Percentiles rank a stretch among this genome's conserved stretches.
Conservation (phyloP, 345 rosid genomes). For the Populus pruinosa region DNA sequence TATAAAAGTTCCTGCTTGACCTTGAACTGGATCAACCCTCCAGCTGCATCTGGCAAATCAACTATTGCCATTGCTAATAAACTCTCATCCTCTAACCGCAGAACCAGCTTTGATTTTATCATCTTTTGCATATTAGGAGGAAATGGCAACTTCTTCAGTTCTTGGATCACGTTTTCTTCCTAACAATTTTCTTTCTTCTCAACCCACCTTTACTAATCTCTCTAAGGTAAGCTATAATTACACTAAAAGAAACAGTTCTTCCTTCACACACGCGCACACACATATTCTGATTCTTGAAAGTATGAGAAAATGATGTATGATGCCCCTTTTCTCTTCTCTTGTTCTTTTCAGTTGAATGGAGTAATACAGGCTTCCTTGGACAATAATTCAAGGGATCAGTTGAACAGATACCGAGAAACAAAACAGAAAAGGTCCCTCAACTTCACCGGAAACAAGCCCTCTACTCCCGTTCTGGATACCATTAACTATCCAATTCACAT, state of each 20-base stretch:
- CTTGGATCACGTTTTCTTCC: conserved; percentile 8
- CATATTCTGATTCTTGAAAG: background rate
- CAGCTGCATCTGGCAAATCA: too few relatives aligned
- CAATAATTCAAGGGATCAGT: conserved; percentile 4
- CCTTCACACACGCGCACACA: background rate
- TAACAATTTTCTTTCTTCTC: background rate
- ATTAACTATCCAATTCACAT: conserved; percentile 37
- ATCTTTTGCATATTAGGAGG: too few relatives aligned
- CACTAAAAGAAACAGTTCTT: background rate
- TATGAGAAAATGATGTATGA: background rate
- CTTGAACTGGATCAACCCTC: too few relatives aligned
- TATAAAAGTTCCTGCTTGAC: too few relatives aligned
- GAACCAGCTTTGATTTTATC: too few relatives aligned
- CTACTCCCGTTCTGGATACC: conserved; percentile 42
- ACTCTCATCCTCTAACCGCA: too few relatives aligned
- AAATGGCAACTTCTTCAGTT: conserved; percentile 3
- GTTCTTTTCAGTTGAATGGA: background rate
- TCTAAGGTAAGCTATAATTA: background rate
- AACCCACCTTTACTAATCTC: background rate
- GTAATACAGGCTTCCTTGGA: conserved; percentile 11
- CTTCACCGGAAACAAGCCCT: conserved; percentile 34
- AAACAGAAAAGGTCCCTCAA: conserved; percentile 18
- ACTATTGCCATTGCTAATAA: too few relatives aligned
- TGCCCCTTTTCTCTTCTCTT: background rate
- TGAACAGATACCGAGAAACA: background rate